Conservation (phyloP, 2,329 filamentous ascomycete species). For the Diaporthe australafricana region DNA sequence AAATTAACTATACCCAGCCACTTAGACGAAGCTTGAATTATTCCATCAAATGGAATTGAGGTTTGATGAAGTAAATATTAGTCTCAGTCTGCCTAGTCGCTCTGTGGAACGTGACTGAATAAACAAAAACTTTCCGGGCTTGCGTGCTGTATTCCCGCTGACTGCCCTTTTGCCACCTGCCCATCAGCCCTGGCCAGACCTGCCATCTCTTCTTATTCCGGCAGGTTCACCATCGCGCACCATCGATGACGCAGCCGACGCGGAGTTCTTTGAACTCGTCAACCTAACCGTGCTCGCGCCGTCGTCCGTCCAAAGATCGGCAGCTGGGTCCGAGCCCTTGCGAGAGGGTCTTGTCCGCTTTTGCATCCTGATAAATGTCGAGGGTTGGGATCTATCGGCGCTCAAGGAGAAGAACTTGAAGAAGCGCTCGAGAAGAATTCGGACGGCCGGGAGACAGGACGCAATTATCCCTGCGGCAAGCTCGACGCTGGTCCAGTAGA, state of each 20-base stretch:
- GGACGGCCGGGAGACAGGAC: slow-evolving; percentile 35
- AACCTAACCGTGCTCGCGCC: not conserved
- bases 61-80: not conserved
- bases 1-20: not conserved
- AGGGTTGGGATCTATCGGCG: not conserved
- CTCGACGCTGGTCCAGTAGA: slow-evolving; percentile 36
- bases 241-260: not conserved
- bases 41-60: not conserved
- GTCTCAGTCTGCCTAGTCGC: not conserved
- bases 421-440: slow-evolving; percentile 30
- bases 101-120: not conserved
- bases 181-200: slow-evolving; percentile 10
- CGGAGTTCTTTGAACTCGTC: not conserved
- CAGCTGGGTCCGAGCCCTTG: not conserved
- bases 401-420: slow-evolving; percentile 29
- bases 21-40: no score
- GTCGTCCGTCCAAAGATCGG: not conserved
- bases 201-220: not conserved
- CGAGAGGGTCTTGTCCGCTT: not conserved
- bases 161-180: not conserved
- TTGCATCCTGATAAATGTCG: slow-evolving; percentile 15
- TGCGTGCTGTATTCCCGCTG: not conserved
- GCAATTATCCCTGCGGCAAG: slow-evolving; percentile 36
- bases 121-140: not conserved
- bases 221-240: not conserved